Percentiles rank a stretch among this genome's conserved stretches.
These are phyloP conservation scores for Gamsiella multidivaricata DNA, from an alignment of 192 early-diverging fungal genomes.

Conservation along the genomic window DNA sequence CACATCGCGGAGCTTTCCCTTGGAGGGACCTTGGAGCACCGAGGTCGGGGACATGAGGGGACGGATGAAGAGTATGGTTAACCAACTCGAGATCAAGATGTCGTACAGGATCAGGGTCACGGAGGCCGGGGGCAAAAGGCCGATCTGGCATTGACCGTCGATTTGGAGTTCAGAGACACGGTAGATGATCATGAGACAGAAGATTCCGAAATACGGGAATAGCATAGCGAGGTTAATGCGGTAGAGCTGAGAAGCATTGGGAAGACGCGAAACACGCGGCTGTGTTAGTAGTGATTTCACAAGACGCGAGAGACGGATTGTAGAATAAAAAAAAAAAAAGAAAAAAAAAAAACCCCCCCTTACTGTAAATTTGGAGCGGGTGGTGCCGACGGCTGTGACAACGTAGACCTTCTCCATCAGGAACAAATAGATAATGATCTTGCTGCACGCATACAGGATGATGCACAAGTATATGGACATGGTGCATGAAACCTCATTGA, in stretches of 20 bases:
- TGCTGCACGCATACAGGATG: conserved; percentile 53
- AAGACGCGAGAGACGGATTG: background rate
- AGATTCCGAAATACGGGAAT: conserved; percentile 32
- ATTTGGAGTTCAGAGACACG: conserved; percentile 14
- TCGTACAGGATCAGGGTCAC: conserved; percentile 46
- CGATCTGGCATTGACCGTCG: conserved; percentile 34
- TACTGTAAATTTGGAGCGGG: conserved; percentile 50
- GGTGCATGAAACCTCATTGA: conserved; percentile 42
- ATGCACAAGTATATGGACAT: conserved; percentile 55
- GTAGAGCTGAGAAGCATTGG: conserved; percentile 21
- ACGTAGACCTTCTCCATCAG: conserved; percentile 60
- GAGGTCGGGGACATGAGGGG: conserved; percentile 48
- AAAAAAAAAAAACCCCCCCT: background rate
- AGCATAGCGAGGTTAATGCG: conserved; percentile 36
- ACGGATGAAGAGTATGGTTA: conserved; percentile 47
- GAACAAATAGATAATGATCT: conserved; percentile 61
- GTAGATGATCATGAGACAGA: conserved; percentile 37
- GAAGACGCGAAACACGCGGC: too few species aligned
- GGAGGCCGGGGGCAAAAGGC: conserved; percentile 39
- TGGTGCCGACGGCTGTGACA: conserved; percentile 39
- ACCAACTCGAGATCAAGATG: conserved; percentile 42
- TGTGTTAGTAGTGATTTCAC: background rate
- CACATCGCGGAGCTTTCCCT: conserved; percentile 44
- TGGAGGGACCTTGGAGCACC: conserved; percentile 40
- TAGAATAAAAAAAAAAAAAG: background rate